phyloP scores from a whole-genome alignment of 805 yeast species.

The Yarrowia hollandica region DNA sequence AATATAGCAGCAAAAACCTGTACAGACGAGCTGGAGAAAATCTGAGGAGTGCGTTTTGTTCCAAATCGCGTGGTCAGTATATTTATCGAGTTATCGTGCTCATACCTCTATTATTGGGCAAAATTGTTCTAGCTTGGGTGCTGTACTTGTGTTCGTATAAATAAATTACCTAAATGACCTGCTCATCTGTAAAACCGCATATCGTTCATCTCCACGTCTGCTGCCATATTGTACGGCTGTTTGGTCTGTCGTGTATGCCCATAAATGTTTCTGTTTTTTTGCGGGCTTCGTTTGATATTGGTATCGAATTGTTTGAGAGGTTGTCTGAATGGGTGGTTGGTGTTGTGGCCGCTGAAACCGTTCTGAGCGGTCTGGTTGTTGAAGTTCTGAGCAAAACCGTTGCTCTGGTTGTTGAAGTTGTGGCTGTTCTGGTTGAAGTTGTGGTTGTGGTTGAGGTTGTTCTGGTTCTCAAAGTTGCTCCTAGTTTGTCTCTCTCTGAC shows the following conservation, averaged over 20 bases:
- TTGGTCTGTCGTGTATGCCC: background rate
- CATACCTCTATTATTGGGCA: too few species aligned
- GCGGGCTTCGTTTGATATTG: background rate
- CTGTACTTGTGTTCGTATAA: too few species aligned
- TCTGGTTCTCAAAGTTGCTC: too few species aligned
- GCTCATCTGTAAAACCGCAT: background rate
- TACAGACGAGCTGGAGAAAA: too few species aligned
- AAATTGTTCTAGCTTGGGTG: too few species aligned
- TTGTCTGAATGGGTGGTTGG: background rate
- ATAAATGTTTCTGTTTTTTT: background rate
- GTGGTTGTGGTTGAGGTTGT: background rate
- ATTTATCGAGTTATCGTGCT: too few species aligned
- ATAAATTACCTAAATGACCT: background rate
- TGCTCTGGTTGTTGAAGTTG: background rate
- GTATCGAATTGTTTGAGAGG: background rate
- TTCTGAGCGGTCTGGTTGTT: background rate
- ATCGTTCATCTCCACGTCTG: constrained; percentile 1
- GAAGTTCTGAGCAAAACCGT: background rate
- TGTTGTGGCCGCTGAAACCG: background rate
- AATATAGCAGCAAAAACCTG: too few species aligned
- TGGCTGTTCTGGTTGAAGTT: background rate
- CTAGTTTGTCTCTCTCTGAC: background rate
- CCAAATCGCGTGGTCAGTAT: too few species aligned
- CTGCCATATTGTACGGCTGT: background rate
- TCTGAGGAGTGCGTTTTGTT: too few species aligned